These are phyloP conservation scores for Tagetes patula DNA, from an alignment of 129 eudicot species.

Conservation along the genomic window DNA sequence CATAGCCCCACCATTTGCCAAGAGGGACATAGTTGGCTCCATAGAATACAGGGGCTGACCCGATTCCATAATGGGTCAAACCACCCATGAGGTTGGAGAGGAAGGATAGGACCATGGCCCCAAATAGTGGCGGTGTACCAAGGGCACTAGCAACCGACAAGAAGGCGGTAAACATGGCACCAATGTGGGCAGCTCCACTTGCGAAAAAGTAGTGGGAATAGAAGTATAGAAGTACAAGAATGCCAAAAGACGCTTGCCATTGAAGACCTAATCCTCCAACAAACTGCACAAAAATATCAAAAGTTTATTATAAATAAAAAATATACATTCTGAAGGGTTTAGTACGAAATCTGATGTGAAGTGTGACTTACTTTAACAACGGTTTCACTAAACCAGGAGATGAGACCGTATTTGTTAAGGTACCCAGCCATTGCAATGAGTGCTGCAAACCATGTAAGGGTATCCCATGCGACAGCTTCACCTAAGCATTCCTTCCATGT, in stretches of 20 bases:
- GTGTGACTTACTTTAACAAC: constrained; percentile 69
- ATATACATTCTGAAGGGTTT: background rate
- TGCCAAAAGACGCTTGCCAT: constrained; percentile 95
- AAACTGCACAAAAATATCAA: constrained; percentile 50
- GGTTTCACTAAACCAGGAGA: constrained; percentile 94
- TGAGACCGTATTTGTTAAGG: constrained; percentile 95
- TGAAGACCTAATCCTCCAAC: constrained; percentile 97
- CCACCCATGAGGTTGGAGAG: constrained; percentile 99
- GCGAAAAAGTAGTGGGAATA: constrained; percentile 97
- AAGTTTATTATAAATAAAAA: background rate
- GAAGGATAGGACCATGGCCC: constrained; percentile 82
- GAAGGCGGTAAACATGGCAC: constrained; percentile 98
- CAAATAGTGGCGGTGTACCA: constrained; percentile 83
- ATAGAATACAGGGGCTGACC: constrained; percentile 96
- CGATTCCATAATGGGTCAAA: constrained; percentile 90
- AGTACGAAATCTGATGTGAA: background rate
- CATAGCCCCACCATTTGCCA: constrained; percentile 96
- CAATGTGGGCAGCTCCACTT: constrained; percentile 98
- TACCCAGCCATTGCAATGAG: constrained; percentile 99
- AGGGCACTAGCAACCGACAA: constrained; percentile 92
- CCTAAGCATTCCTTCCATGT: constrained; percentile 98
- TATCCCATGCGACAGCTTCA: constrained; percentile 98
- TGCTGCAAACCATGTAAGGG: constrained; percentile 99
- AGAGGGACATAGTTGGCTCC: constrained; percentile 95
- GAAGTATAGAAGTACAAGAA: constrained; percentile 90